A percentile compares a stretch with the other conserved stretches of the same genome.
Conservation (phyloP, 768 basidiomycete species). For the Lentinula lateritia region DNA sequence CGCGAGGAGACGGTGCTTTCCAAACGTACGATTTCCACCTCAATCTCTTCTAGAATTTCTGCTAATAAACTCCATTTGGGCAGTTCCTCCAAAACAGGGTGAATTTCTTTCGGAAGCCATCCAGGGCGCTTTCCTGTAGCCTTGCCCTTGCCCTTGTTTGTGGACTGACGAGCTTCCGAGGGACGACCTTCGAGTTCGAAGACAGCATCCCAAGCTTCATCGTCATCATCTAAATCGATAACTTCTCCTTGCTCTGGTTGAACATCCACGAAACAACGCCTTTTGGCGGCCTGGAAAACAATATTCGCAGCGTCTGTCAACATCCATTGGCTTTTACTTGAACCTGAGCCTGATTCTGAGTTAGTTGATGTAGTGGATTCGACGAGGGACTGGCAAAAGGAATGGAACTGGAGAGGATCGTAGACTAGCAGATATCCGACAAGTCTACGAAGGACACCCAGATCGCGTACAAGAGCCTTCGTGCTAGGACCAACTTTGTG, state of each 20-base stretch:
- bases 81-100: slow-evolving; percentile 87
- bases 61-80: slow-evolving; percentile 90
- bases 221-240: slow-evolving; percentile 47
- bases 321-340: slow-evolving; percentile 73
- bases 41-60: slow-evolving; percentile 86
- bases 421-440: slow-evolving; percentile 87
- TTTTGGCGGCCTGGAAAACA: slow-evolving; percentile 53
- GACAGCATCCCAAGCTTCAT: slow-evolving; percentile 67
- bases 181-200: slow-evolving; percentile 52
- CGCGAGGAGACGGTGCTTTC: slow-evolving; percentile 28
- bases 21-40: slow-evolving; percentile 72
- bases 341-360: slow-evolving; percentile 35
- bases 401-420: slow-evolving; percentile 86
- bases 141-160: not conserved
- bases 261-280: slow-evolving; percentile 2
- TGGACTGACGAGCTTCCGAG: not conserved
- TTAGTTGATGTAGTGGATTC: slow-evolving; percentile 41
- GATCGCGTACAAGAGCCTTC: slow-evolving; percentile 85
- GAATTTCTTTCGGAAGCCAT: slow-evolving; percentile 75
- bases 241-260: slow-evolving; percentile 18
- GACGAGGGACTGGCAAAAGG: slow-evolving; percentile 84
- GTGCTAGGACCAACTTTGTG: slow-evolving; percentile 93
- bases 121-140: slow-evolving; percentile 26
- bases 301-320: slow-evolving; percentile 87
- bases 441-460: slow-evolving; percentile 78